Percentiles rank a stretch among this genome's conserved stretches.
Evolutionary conservation across 75 land plant genomes (phyloP).

Genomic region (Cupressus sempervirens): DNA sequence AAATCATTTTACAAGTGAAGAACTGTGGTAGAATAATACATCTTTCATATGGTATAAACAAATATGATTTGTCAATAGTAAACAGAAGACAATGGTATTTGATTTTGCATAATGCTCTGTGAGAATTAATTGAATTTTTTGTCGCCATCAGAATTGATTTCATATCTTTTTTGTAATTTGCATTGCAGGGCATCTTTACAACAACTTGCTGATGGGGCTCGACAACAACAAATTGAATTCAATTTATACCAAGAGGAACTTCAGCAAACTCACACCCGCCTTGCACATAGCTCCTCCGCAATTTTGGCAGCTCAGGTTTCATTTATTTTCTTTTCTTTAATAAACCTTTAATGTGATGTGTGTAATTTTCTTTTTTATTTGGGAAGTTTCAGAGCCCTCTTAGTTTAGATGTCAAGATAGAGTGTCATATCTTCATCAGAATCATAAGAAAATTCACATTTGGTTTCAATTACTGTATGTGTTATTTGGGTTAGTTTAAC

Average conservation of each 20-base stretch:
- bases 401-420: no score
- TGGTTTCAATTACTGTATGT: no score
- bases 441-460: no score
- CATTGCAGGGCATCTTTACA: conserved; percentile 42
- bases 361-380: no score
- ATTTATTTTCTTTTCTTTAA: not conserved
- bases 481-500: no score
- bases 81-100: not conserved
- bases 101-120: not conserved
- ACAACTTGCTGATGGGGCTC: conserved; percentile 46
- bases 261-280: conserved; percentile 50
- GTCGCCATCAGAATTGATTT: not conserved
- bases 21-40: not conserved
- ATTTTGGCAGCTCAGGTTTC: conserved; percentile 78
- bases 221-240: conserved; percentile 66
- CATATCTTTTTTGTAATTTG: not conserved
- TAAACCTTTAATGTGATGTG: no score
- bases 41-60: not conserved
- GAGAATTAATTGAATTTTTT: conserved; percentile 1
- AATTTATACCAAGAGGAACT: conserved; percentile 57
- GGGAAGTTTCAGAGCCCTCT: no score
- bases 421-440: no score
- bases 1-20: no score
- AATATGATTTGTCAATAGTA: not conserved
- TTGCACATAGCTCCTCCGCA: conserved; percentile 53